Conservation (phyloP, 768 basidiomycete species). For the Podaxis rugospora region DNA sequence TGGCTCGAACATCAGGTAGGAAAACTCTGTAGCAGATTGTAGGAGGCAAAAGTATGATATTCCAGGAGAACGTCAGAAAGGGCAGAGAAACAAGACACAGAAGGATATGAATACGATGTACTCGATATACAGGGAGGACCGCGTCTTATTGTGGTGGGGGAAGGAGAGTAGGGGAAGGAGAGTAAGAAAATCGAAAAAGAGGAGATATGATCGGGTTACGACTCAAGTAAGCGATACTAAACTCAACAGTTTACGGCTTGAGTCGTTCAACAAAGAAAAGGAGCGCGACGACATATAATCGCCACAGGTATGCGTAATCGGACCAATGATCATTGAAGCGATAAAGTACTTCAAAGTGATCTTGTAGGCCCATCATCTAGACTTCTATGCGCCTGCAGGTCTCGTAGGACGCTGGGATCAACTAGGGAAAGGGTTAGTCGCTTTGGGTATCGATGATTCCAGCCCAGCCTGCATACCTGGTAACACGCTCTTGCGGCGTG, state of each 20-base stretch:
- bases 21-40: background rate
- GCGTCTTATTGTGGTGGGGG: background rate
- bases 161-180: background rate
- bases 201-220: slow-evolving; percentile 9
- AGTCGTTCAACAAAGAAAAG: slow-evolving; percentile 1
- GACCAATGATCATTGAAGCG: background rate
- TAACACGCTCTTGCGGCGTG: slow-evolving; percentile 91
- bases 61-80: slow-evolving; percentile 9
- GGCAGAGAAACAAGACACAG: slow-evolving; percentile 1
- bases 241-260: background rate
- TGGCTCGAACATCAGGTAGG: slow-evolving; percentile 7
- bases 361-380: slow-evolving; percentile 49
- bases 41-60: slow-evolving; percentile 1
- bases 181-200: slow-evolving; percentile 1
- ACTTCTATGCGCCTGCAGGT: slow-evolving; percentile 84
- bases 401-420: slow-evolving; percentile 84
- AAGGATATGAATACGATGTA: slow-evolving; percentile 4
- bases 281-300: slow-evolving; percentile 11
- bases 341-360: slow-evolving; percentile 1
- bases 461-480: slow-evolving; percentile 54
- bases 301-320: slow-evolving; percentile 11
- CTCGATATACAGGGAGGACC: background rate
- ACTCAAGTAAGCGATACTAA: slow-evolving; percentile 13
- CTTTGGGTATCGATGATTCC: slow-evolving; percentile 14
- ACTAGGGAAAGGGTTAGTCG: slow-evolving; percentile 40